These are phyloP conservation scores for Paecilomyces niveus DNA, from an alignment of 2,329 filamentous ascomycete species.

Conservation along the genomic window DNA sequence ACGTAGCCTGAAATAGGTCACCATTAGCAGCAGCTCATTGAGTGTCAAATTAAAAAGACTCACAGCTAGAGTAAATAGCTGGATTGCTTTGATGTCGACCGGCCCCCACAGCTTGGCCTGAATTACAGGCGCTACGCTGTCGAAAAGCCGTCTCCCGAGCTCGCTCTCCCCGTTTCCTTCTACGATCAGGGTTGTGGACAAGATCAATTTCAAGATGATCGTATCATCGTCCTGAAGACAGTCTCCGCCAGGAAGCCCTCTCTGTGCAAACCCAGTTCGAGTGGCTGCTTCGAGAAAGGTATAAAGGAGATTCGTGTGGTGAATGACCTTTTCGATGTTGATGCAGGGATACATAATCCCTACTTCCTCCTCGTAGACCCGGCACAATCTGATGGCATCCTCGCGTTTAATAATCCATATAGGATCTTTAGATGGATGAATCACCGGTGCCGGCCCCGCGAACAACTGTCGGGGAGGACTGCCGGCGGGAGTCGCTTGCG, in stretches of 20 bases:
- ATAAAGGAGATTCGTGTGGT: slow-evolving; percentile 63
- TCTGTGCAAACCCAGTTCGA: slow-evolving; percentile 51
- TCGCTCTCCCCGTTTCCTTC: slow-evolving; percentile 75
- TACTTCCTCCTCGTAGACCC: slow-evolving; percentile 81
- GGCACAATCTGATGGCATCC: slow-evolving; percentile 71
- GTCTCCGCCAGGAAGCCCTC: slow-evolving; percentile 49
- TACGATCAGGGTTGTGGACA: slow-evolving; percentile 69
- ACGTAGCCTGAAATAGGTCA: slow-evolving; percentile 51
- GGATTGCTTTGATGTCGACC: slow-evolving; percentile 52
- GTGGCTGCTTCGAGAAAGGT: slow-evolving; percentile 64
- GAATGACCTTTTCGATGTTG: slow-evolving; percentile 63
- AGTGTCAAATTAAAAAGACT: slow-evolving; percentile 5
- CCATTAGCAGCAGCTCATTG: slow-evolving; percentile 1
- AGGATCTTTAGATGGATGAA: slow-evolving; percentile 59
- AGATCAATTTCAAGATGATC: slow-evolving; percentile 70
- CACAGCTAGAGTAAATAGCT: slow-evolving; percentile 48
- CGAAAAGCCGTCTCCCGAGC: slow-evolving; percentile 64
- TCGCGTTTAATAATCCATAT: slow-evolving; percentile 71
- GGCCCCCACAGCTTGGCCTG: slow-evolving; percentile 57
- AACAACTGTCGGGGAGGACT: slow-evolving; percentile 35
- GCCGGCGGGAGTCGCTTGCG: slow-evolving; percentile 46
- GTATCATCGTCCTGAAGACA: slow-evolving; percentile 57
- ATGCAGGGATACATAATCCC: slow-evolving; percentile 88
- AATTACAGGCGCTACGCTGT: slow-evolving; percentile 64
- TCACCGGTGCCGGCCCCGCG: slow-evolving; percentile 21